Evolutionary conservation across 257 asterid genomes (phyloP).

Genomic region (Solanum commersonii): DNA sequence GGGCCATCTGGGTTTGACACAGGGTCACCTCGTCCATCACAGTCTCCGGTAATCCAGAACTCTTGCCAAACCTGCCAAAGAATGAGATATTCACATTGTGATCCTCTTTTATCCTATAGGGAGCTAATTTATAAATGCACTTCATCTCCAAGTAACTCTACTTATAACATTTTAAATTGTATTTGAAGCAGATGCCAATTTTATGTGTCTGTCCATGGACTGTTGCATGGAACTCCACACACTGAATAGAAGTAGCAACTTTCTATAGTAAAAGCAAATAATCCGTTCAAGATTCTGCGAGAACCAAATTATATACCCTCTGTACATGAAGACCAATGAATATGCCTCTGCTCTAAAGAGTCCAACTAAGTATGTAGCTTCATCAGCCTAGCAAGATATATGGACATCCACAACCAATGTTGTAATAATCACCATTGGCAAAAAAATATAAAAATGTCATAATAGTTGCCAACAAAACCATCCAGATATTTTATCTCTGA

Average conservation of each 20-base stretch:
- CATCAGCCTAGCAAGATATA: neutral
- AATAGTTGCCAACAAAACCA: neutral
- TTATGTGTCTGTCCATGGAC: neutral
- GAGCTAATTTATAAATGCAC: neutral
- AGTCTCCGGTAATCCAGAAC: constrained; percentile 97
- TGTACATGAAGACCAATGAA: neutral
- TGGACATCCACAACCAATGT: neutral
- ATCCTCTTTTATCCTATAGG: neutral
- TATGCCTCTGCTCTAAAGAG: neutral
- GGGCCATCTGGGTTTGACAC: constrained; percentile 90
- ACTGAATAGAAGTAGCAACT: neutral
- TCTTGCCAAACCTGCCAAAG: constrained; percentile 95
- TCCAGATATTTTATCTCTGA: neutral
- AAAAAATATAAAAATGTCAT: neutral
- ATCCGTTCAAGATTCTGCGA: neutral
- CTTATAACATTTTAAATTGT: neutral
- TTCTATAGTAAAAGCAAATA: neutral
- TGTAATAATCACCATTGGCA: neutral
- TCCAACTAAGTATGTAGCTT: neutral
- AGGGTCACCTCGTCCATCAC: constrained; percentile 88
- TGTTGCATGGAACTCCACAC: neutral
- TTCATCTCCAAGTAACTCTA: neutral
- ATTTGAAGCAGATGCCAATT: neutral
- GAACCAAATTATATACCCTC: neutral
- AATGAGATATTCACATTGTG: neutral